Conservation (phyloP, 371 early-diverging fungal genomes). For the Syncephalastrum contaminatum region DNA sequence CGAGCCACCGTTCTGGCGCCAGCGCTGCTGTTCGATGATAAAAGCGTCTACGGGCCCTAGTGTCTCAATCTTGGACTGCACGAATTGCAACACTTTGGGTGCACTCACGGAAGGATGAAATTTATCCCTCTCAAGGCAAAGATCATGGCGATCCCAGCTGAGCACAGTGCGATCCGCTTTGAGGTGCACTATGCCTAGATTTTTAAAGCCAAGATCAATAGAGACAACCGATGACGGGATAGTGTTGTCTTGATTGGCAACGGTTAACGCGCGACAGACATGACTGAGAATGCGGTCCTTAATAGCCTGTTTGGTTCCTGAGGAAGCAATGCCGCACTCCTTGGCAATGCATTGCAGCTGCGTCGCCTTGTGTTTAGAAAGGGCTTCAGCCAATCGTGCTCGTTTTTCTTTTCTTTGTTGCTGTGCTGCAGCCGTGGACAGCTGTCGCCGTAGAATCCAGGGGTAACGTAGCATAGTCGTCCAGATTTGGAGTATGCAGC, state of each 20-base stretch:
- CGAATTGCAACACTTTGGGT: conserved; percentile 24
- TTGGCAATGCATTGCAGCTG: conserved; percentile 19
- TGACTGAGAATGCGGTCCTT: background rate
- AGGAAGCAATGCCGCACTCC: conserved; percentile 13
- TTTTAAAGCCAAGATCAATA: conserved; percentile 72
- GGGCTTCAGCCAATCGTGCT: background rate
- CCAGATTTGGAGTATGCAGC: no score
- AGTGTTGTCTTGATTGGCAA: background rate
- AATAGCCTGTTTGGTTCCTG: conserved; percentile 16
- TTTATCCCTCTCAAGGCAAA: conserved; percentile 18
- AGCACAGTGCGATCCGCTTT: conserved; percentile 28
- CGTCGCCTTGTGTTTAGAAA: conserved; percentile 11
- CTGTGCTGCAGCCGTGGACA: no score
- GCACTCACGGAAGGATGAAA: conserved; percentile 38
- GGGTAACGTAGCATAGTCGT: no score
- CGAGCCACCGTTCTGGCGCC: conserved; percentile 32
- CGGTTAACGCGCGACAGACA: conserved; percentile 15
- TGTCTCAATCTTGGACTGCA: conserved; percentile 11
- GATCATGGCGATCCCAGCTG: conserved; percentile 45
- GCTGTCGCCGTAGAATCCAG: no score
- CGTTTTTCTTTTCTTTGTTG: no score
- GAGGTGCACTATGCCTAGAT: conserved; percentile 64
- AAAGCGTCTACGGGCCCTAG: conserved; percentile 23
- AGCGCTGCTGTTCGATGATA: conserved; percentile 53
- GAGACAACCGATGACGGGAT: conserved; percentile 55